Conservation (phyloP, 768 basidiomycete genomes). For the Coprinopsis sp. region DNA sequence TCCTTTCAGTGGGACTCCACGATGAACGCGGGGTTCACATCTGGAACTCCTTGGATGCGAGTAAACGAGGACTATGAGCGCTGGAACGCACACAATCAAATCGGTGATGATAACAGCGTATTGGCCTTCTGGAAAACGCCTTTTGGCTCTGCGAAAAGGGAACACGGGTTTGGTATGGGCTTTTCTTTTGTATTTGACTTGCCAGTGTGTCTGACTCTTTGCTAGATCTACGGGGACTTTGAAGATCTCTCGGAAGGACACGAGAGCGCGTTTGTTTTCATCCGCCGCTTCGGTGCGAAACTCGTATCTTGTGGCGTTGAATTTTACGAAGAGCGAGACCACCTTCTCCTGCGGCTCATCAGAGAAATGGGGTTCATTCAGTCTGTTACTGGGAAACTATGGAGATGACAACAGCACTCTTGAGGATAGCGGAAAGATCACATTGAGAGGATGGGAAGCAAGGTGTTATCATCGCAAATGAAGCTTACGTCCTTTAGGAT, state of each 20-base stretch:
- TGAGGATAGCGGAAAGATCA: constrained; percentile 3
- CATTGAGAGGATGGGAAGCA: constrained; percentile 30
- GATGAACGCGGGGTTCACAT: constrained; percentile 59
- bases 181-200: not conserved
- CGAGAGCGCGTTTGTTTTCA: constrained; percentile 52
- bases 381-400: constrained; percentile 29
- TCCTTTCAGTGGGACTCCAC: constrained; percentile 49
- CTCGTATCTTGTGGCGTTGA: constrained; percentile 41
- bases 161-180: constrained; percentile 48
- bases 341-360: constrained; percentile 14
- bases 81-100: constrained; percentile 54
- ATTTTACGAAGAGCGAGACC: constrained; percentile 34
- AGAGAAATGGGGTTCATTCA: constrained; percentile 12
- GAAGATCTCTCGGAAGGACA: constrained; percentile 40
- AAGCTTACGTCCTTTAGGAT: not conserved
- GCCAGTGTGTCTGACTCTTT: no score
- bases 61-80: constrained; percentile 60
- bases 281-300: constrained; percentile 34
- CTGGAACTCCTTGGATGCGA: constrained; percentile 68
- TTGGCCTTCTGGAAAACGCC: constrained; percentile 56
- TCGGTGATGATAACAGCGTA: constrained; percentile 47
- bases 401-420: not conserved
- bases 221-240: constrained; percentile 61
- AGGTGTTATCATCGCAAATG: constrained; percentile 22
- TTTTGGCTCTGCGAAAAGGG: constrained; percentile 48